phyloP scores from a whole-genome alignment of 2,329 filamentous ascomycete genomes.

The Alternaria rosae region DNA sequence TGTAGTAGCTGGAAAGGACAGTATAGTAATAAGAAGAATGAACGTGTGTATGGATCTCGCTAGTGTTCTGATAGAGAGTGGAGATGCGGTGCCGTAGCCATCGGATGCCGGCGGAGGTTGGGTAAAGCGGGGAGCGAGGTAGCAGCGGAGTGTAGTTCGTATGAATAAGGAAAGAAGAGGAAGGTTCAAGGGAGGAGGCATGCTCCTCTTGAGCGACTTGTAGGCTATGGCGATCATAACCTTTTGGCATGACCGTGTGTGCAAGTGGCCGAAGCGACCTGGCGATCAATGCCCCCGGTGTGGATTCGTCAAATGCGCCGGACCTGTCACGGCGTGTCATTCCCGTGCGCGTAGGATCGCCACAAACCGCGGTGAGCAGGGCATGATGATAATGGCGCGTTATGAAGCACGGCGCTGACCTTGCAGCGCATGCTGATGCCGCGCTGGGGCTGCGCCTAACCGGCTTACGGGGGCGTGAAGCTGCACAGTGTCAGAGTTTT shows the following conservation, averaged over 20 bases:
- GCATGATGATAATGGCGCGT: not conserved
- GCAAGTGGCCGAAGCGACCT: slow-evolving; percentile 23
- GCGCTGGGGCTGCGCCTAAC: not conserved
- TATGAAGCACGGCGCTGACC: not conserved
- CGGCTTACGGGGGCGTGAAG: not conserved
- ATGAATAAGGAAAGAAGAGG: slow-evolving; percentile 13
- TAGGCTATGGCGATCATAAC: slow-evolving; percentile 27
- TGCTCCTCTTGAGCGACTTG: slow-evolving; percentile 12
- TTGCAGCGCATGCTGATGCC: not conserved
- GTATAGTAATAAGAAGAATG: slow-evolving; percentile 5
- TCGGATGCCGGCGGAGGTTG: slow-evolving; percentile 16
- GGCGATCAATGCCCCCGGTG: slow-evolving; percentile 34
- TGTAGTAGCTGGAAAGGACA: not conserved
- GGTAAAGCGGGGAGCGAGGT: slow-evolving; percentile 9
- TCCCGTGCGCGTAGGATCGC: slow-evolving; percentile 7
- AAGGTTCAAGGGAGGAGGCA: slow-evolving; percentile 11
- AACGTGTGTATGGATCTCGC: slow-evolving; percentile 5
- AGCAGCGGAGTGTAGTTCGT: not conserved
- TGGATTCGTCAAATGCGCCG: slow-evolving; percentile 13
- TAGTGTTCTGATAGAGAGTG: slow-evolving; percentile 17
- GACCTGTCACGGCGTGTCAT: slow-evolving; percentile 15
- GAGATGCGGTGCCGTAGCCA: slow-evolving; percentile 19
- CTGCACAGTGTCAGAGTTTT: not conserved
- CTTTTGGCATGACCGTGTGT: slow-evolving; percentile 25
- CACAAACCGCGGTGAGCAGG: not conserved